Base-by-base conservation (phyloP, 148 eudicot species). In the Salicornia ramosissima region DNA sequence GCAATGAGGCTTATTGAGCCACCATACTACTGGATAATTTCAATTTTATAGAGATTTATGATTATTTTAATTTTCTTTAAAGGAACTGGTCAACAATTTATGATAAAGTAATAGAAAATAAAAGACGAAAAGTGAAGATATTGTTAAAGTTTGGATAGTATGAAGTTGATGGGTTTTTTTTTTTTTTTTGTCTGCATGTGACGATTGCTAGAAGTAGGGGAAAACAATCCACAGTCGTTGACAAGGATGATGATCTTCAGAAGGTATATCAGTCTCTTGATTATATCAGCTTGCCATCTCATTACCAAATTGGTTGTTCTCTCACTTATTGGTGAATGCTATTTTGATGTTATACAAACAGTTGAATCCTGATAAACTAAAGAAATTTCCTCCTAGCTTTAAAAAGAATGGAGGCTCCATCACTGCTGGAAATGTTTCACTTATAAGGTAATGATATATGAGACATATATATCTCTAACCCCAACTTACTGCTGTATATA, bases 381-480 rank as follows among this genome's bases (percentile, higher is more conserved):
- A 80, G 81, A 87, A 93, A 75, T 95, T 93, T 72, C 79, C 85
- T 73, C 96, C 97, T 28, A 94, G 91, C 79, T 94, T 94, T 85
- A 88, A 87, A 84, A 76, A 80, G 75, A 75, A 81, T 57, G 86
- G 81, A 29, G 99, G 99, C 66, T 74, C 99, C 68, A 96, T 94
- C 55, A 94, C 99, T 30, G 99, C 99, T 11, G 97, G 97, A 75
- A 94, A 94, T 82, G 88, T 97, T 83, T 90, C 99, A 46, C 87
- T 68, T 52, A 88, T 93, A 77, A 93, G 98, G 98, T 93, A 39
- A 67, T 47, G 47, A 64, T 8, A 64, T 16, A 10, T 26, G 42
- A 64, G 50, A 49, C 39, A 46, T 28, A n/a, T 21, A 30, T 28
- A 21, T 45, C 49, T 13, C 45, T 22, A 39, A 11, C 9, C 45